Evolutionary conservation across 2,329 filamentous ascomycete genomes (phyloP).

Genomic region (Hirsutella rhossiliensis): DNA sequence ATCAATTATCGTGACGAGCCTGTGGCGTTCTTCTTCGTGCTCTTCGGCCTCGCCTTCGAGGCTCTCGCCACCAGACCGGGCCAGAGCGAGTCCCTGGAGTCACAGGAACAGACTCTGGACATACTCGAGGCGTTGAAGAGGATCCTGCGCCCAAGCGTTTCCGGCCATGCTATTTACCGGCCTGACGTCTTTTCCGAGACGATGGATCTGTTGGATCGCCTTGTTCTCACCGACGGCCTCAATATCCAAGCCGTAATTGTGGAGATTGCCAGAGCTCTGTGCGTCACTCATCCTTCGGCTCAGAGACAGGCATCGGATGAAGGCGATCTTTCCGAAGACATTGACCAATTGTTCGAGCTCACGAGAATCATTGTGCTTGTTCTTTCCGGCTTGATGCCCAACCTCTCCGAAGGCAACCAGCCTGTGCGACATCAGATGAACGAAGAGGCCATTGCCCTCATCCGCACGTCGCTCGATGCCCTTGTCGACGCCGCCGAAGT

Average conservation of each 20-base stretch:
- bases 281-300: conserved; percentile 83
- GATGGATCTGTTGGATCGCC: conserved; percentile 86
- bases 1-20: conserved; percentile 98
- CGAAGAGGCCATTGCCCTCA: conserved; percentile 73
- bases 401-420: conserved; percentile 55
- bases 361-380: conserved; percentile 94
- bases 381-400: conserved; percentile 75
- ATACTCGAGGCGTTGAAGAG: conserved; percentile 89
- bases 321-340: conserved; percentile 82
- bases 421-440: conserved; percentile 65
- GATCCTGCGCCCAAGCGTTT: conserved; percentile 87
- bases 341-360: conserved; percentile 93
- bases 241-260: conserved; percentile 88
- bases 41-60: conserved; percentile 94
- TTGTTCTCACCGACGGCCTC: conserved; percentile 82
- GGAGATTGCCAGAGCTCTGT: conserved; percentile 82
- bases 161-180: conserved; percentile 91
- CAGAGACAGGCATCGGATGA: conserved; percentile 44
- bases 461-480: conserved; percentile 70
- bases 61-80: conserved; percentile 71
- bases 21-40: conserved; percentile 95
- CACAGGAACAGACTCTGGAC: conserved; percentile 69
- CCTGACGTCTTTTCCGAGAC: conserved; percentile 94
- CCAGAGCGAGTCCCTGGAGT: conserved; percentile 40
- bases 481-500: conserved; percentile 91